These are phyloP conservation scores for Cutaneotrichosporon daszewskae DNA, from an alignment of 1,284 basidiomycete species.

Conservation along the genomic window DNA sequence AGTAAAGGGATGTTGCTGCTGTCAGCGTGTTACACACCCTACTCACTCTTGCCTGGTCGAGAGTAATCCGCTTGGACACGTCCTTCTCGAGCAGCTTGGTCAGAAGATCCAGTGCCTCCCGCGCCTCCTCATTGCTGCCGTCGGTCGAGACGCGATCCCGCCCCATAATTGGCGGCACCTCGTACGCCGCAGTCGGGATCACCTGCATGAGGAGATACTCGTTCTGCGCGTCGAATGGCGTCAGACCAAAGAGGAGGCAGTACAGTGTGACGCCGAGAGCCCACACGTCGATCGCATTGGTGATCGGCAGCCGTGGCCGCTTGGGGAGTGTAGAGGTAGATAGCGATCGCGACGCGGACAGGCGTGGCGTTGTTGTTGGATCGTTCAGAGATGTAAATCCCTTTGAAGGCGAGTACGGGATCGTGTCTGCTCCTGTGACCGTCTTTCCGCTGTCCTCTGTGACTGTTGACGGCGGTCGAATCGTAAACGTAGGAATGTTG, in stretches of 20 bases:
- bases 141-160: slow-evolving; percentile 59
- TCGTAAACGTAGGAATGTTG: slow-evolving; percentile 29
- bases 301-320: slow-evolving; percentile 63
- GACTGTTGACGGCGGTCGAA: slow-evolving; percentile 32
- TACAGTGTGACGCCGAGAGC: slow-evolving; percentile 96
- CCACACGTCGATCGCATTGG: slow-evolving; percentile 98
- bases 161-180: slow-evolving; percentile 67
- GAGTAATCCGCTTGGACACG: slow-evolving; percentile 65
- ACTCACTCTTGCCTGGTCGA: slow-evolving; percentile 68
- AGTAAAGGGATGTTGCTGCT: slow-evolving; percentile 63
- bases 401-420: background rate
- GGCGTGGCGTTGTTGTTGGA: background rate
- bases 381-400: background rate
- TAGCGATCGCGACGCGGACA: slow-evolving; percentile 15
- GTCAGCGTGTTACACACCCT: no score
- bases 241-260: slow-evolving; percentile 81
- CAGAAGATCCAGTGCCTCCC: slow-evolving; percentile 65
- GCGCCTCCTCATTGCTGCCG: slow-evolving; percentile 45
- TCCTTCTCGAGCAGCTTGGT: slow-evolving; percentile 79
- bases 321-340: slow-evolving; percentile 29
- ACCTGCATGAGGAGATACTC: slow-evolving; percentile 80
- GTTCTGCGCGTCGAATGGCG: slow-evolving; percentile 62
- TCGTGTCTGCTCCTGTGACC: background rate
- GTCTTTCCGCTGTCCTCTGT: slow-evolving; percentile 9
- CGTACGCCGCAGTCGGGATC: slow-evolving; percentile 75